Percentiles rank a stretch among this genome's conserved stretches.
These are phyloP conservation scores for Orbilia javanica DNA, from an alignment of 2,329 filamentous ascomycete genomes.

Conservation along the genomic window DNA sequence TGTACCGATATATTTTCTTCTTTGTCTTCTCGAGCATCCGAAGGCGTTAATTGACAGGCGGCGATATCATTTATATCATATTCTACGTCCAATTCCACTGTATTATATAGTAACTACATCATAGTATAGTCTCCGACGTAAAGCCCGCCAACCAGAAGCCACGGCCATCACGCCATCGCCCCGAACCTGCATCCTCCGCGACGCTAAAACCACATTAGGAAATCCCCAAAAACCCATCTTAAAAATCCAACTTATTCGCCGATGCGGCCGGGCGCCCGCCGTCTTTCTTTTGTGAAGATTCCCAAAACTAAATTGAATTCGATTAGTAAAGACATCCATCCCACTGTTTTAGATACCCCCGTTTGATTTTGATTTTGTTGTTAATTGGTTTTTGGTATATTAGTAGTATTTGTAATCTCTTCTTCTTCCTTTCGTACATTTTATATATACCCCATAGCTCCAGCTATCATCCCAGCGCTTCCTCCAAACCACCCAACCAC, in stretches of 20 bases:
- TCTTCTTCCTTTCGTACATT: not conserved
- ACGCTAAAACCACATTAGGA: not conserved
- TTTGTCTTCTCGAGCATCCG: not conserved
- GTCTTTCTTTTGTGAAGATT: not conserved
- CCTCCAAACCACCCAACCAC: too few species aligned
- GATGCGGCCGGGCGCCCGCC: constrained; percentile 19
- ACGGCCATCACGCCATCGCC: constrained; percentile 43
- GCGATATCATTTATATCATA: not conserved
- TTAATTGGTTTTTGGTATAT: too few species aligned
- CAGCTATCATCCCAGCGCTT: not conserved
- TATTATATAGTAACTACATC: too few species aligned
- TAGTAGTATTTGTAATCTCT: too few species aligned
- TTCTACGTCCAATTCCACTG: too few species aligned
- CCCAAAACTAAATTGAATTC: too few species aligned
- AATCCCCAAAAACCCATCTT: too few species aligned
- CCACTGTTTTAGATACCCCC: too few species aligned
- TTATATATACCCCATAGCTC: not conserved
- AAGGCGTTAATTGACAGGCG: not conserved
- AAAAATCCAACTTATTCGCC: constrained; percentile 22
- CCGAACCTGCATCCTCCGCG: constrained; percentile 1
- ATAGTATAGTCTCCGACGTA: not conserved
- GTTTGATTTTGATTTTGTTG: too few species aligned
- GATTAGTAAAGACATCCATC: not conserved
- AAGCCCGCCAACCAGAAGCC: not conserved
- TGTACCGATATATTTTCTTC: not conserved